Conservation (phyloP, 139 green algal species). For the Zygnema circumcarinatum region DNA sequence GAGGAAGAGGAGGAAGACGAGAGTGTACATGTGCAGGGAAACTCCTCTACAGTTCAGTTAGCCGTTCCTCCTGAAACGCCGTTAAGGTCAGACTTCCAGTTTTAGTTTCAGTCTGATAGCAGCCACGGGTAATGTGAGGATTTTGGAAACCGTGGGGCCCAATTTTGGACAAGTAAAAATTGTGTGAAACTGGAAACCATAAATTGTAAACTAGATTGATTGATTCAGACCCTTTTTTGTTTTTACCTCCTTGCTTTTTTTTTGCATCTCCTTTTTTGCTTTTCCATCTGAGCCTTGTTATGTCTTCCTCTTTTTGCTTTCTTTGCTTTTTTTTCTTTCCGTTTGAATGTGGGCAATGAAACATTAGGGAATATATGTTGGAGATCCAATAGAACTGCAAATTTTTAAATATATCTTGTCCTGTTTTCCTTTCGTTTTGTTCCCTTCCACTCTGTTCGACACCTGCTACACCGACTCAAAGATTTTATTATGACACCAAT, state of each 20-base stretch:
- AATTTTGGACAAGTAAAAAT: no score
- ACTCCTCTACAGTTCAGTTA: no score
- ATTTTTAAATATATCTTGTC: not conserved
- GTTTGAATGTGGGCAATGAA: not conserved
- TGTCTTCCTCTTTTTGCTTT: not conserved
- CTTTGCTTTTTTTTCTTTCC: not conserved
- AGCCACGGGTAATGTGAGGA: no score
- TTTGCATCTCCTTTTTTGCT: not conserved
- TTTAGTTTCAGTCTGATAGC: no score
- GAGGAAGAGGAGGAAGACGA: not conserved
- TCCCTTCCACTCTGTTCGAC: not conserved
- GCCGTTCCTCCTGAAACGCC: no score
- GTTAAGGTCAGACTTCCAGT: no score
- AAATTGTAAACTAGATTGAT: no score
- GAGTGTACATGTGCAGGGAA: no score
- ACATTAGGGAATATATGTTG: no score
- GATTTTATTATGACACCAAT: not conserved
- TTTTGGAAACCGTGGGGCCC: no score
- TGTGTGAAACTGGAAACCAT: no score
- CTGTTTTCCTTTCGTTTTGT: not conserved
- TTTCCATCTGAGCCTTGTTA: not conserved
- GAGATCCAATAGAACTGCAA: not conserved
- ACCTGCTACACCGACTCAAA: not conserved
- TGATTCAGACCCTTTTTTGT: not conserved
- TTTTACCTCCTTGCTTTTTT: not conserved